Evolutionary conservation across 192 early-diverging fungal genomes (phyloP).

Genomic region (Coemansia sp.): DNA sequence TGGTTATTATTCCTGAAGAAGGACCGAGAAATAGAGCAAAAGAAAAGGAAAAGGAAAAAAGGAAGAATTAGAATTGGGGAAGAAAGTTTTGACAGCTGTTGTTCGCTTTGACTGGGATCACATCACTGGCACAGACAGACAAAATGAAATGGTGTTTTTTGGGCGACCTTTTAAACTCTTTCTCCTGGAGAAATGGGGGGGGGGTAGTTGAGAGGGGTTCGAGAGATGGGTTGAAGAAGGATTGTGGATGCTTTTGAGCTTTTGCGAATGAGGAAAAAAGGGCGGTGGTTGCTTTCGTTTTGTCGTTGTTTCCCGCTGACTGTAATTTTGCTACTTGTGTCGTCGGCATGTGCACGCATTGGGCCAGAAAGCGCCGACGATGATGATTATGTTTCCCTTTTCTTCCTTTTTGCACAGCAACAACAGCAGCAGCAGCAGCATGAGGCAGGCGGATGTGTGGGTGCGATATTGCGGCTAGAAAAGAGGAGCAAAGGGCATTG

Average conservation of each 20-base stretch:
- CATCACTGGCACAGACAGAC: neutral
- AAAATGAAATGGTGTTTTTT: neutral
- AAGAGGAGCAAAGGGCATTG: neutral
- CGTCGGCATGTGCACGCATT: conserved; percentile 7
- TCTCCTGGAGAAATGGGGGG: no score
- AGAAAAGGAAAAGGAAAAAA: neutral
- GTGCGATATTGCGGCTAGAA: neutral
- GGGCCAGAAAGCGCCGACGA: neutral
- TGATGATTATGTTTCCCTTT: no score
- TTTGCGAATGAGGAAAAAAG: neutral
- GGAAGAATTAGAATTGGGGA: conserved; percentile 2
- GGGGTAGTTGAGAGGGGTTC: no score
- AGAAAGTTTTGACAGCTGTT: neutral
- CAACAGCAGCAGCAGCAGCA: neutral
- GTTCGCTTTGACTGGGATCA: conserved; percentile 1
- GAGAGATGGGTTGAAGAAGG: no score
- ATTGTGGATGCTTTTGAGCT: neutral
- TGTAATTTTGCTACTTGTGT: neutral
- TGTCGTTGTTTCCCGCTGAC: neutral
- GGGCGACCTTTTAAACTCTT: neutral
- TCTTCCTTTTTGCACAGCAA: neutral
- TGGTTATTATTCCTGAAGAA: neutral
- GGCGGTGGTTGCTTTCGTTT: neutral
- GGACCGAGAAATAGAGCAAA: neutral
- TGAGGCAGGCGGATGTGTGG: neutral